These are phyloP conservation scores for Craterostigma plantagineum DNA, from an alignment of 257 asterid genomes.

Conservation along the genomic window DNA sequence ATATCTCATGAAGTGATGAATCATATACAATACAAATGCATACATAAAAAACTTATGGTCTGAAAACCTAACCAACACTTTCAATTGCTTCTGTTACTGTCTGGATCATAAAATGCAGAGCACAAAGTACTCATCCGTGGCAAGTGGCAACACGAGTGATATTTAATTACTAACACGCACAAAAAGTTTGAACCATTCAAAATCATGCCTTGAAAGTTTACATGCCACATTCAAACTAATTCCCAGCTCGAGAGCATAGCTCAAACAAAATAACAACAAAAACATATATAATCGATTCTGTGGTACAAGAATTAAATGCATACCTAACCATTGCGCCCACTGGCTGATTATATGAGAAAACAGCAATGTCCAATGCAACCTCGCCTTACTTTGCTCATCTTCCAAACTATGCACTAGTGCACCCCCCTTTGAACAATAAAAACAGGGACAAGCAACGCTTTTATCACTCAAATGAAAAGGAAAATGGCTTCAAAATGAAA, in stretches of 20 bases:
- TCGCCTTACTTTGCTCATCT: slow-evolving; percentile 42
- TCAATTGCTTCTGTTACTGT: no score
- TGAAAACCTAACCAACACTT: no score
- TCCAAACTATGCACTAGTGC: slow-evolving; percentile 42
- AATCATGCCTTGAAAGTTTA: not conserved
- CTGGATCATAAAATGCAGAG: no score
- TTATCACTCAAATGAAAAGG: not conserved
- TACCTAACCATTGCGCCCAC: slow-evolving; percentile 98
- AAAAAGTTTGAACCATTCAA: not conserved
- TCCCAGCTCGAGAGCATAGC: not conserved
- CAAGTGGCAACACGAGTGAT: no score
- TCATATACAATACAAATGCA: not conserved
- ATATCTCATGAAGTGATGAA: slow-evolving; percentile 4
- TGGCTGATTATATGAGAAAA: slow-evolving; percentile 66
- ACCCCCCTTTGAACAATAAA: slow-evolving; percentile 16
- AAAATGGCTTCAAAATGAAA: not conserved
- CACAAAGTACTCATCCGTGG: no score
- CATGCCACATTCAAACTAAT: no score
- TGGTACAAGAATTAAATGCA: slow-evolving; percentile 10
- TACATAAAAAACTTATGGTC: not conserved
- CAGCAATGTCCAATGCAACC: slow-evolving; percentile 59
- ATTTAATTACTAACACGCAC: no score
- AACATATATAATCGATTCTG: not conserved
- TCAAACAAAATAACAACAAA: not conserved
- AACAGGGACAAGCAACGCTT: not conserved